Base-by-base conservation (phyloP, 805 yeast species). In the Candida lessepsii region DNA sequence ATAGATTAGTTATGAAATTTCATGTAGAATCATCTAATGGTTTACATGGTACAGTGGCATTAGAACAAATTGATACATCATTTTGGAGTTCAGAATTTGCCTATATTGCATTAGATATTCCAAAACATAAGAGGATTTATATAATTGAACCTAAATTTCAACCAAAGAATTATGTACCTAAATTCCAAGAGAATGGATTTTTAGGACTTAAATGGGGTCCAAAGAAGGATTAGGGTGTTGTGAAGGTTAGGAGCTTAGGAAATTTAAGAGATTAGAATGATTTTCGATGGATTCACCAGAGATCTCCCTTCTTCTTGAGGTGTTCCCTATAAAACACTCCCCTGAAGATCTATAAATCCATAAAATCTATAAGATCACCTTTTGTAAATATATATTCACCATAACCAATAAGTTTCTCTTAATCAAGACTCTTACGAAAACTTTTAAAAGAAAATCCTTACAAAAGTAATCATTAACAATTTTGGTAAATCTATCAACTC, bases 161-260 rank as follows among this genome's bases (percentile, higher is more conserved):
- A 51, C 37, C 78, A 63, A 62, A 69, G 35, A 68, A 55, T 57
- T 74, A 52, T 63, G 69, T 51, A 44, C 78, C 56, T 39, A 67
- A 57, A 18, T 44, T 46, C 38, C 66, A 72, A 17, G 67, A 65
- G 14, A 53, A 66, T 4, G 90, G 91, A 1, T 83, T 86, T 54
- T 67, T 87, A 44, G 95, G 96, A 21, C 80, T 87, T 37, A 81
- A 78, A 52, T 88, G 96, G 96, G 96, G 96, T 1, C 86, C 90
- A 28, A 81, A 75, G 58, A 78, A 76, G 47, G 78, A 77, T 41
- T 32, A 37, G 19, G 31, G 16, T 16, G 16, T 15, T 8, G 16
- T 9, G 20, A n/a, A n/a, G n/a, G n/a, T n/a, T n/a, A n/a, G n/a
- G n/a, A n/a, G n/a, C n/a, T n/a, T n/a, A n/a, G n/a, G n/a, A n/a